Evolutionary conservation across 352 stramenopile species (phyloP), one percentile per base, ranked within the genome.

Genomic region (Phytophthora chlamydospora): DNA sequence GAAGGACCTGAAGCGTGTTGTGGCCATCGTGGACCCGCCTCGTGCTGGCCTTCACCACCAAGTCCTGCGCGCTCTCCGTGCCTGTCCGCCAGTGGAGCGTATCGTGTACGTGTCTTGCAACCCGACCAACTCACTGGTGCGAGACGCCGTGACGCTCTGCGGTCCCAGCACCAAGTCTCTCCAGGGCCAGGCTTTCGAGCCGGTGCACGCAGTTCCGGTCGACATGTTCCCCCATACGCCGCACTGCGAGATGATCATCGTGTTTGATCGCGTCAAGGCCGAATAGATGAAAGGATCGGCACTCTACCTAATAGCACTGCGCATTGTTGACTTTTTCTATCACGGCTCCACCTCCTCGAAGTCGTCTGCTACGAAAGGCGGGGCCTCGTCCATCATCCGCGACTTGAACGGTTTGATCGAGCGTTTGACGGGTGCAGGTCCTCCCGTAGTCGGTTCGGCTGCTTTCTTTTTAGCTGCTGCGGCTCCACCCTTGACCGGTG

Each of bases 71-170:
- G 86, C 93, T 27, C 68, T 98, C 17, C 90, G 92, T 44, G 75
- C 74, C 21, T 98, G 82, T 41, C 76, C 75, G 1, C 80, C 80
- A 0, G 88, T 98, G 29, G 82, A 95, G 58, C 80, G 89, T 48
- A 89, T 98, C 55, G 86, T 99, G 17, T 99, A 99, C 70, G 97
- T 99, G 45, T 98, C 91, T 33, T 99, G 97, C 81, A 99, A 99
- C 79, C 97, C 97, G 14, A 98, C 94, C 2, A 95, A 91, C 35
- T 98, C 92, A 45, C 84, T 99, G 48, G 82, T 98, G 8, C 77
- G 94, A 58, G 85, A 95, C 53, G 85, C 84, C 4, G 71, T 88
- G 58, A 92, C 72, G 44, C 84, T 99, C 12, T 99, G 97, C 68
- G 76, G 85, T 8, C 93, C 96, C 16, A 89, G 93, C 43, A 98